Percentiles rank a stretch among this genome's conserved stretches.
These are phyloP conservation scores for Pseudopyrenochaeta lycopersici DNA, from an alignment of 2,329 filamentous ascomycete species.

Conservation along the genomic window DNA sequence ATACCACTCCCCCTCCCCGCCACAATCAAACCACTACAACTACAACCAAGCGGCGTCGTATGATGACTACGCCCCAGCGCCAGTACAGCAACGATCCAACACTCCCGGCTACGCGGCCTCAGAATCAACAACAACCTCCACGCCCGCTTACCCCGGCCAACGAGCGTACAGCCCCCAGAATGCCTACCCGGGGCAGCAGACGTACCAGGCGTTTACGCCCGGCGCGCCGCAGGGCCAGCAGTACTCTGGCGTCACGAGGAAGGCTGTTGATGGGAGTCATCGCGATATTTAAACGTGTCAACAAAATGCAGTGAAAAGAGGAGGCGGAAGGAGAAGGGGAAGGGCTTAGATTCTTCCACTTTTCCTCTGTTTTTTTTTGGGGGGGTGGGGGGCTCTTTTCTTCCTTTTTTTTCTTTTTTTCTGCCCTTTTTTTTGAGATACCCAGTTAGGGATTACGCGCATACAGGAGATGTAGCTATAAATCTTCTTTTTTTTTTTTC, in stretches of 20 bases:
- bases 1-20: conserved; percentile 7
- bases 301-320: neutral
- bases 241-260: conserved; percentile 16
- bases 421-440: neutral
- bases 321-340: no score
- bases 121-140: conserved; percentile 6
- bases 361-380: no score
- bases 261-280: conserved; percentile 26
- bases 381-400: neutral
- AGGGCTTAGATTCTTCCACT: no score
- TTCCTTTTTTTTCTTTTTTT: neutral
- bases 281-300: conserved; percentile 26
- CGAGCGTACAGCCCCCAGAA: conserved; percentile 11
- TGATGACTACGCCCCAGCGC: conserved; percentile 10
- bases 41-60: conserved; percentile 10
- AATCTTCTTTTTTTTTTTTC: neutral
- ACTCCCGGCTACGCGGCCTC: conserved; percentile 21
- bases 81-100: conserved; percentile 6
- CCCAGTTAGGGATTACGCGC: neutral
- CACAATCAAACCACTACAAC: conserved; percentile 6
- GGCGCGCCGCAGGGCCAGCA: conserved; percentile 9
- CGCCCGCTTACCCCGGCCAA: conserved; percentile 16
- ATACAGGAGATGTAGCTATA: neutral
- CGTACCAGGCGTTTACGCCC: conserved; percentile 23
- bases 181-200: conserved; percentile 19